Base-by-base conservation (phyloP, 1,284 basidiomycete genomes). In the Microbotryomycetes sp. region DNA sequence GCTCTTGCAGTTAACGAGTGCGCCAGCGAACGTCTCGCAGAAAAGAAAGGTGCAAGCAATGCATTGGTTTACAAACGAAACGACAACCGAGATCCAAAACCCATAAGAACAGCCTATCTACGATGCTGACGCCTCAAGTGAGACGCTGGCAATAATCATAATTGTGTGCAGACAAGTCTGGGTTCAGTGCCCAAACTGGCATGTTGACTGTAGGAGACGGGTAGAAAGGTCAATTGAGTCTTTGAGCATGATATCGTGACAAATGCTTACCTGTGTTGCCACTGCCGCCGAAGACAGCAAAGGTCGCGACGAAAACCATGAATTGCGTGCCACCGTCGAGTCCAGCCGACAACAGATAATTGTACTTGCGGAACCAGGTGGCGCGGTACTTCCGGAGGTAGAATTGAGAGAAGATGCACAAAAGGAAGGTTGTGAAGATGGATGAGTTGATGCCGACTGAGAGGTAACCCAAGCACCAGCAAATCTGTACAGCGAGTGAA, bases 321-420 rank as follows among this genome's bases (percentile, higher is more conserved):
- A 68, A 51, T 52, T 71, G 60, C 29, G 60, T 60, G 4, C 68
- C 71, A 11, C 62, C 71, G 35, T 72, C 72, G 30, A 69, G 66
- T 0, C 59, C 67, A 2, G 71, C 72, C 6, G 66, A 66, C 3
- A 72, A 45, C 24, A 73, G 48, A 61, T 70, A 73, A 54, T 72
- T 72, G 65, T 69, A 72, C 61, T 71, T 66, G 30, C 68, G 67
- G 68, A 71, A 70, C 63, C 54, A 70, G 0, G 53, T 62, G 3
- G 70, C 62, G 23, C 54, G 50, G 58, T 65, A 62, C 18, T 29
- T 47, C 3, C 67, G 62, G 6, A 57, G 53, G 58, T 60, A 62
- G 29, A 29, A 62, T 26, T 70, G 66, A n/a, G 68, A 62, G 48
- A 57, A 49, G 48, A 66, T 30, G 26, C 29, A 56, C 30, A 64